Percentiles rank a stretch among this genome's conserved stretches.
These are phyloP conservation scores for Pilasporangium apinafurcum DNA, from an alignment of 352 stramenopile species.

Conservation along the genomic window DNA sequence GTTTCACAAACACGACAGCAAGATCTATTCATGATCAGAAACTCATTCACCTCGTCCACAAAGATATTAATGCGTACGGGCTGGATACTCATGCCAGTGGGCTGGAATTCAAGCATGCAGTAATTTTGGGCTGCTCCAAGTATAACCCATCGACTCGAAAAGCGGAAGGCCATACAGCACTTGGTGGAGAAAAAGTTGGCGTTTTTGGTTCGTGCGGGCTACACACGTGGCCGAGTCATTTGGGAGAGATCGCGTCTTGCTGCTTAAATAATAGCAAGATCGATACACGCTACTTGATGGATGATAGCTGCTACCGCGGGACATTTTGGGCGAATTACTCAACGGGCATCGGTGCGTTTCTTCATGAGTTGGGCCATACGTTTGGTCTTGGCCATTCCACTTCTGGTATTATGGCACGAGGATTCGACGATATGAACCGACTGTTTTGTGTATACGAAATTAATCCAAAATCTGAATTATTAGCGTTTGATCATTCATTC, in stretches of 20 bases:
- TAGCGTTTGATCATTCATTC: slow-evolving; percentile 14
- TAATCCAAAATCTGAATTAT: slow-evolving; percentile 15
- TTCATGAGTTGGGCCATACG: slow-evolving; percentile 61
- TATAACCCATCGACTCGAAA: slow-evolving; percentile 46
- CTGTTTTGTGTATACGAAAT: slow-evolving; percentile 41
- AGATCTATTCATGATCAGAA: slow-evolving; percentile 47
- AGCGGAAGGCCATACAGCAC: slow-evolving; percentile 47
- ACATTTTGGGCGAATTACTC: slow-evolving; percentile 64
- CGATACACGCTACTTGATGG: slow-evolving; percentile 34
- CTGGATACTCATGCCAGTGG: slow-evolving; percentile 21
- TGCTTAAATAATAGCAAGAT: slow-evolving; percentile 54
- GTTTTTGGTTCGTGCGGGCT: slow-evolving; percentile 68
- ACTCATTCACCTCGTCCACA: slow-evolving; percentile 40
- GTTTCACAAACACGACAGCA: slow-evolving; percentile 45
- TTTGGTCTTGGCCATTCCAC: slow-evolving; percentile 49
- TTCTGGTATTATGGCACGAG: slow-evolving; percentile 58
- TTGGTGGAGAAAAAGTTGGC: slow-evolving; percentile 46
- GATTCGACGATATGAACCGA: slow-evolving; percentile 73
- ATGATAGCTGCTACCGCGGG: slow-evolving; percentile 53
- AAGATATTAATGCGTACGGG: slow-evolving; percentile 38
- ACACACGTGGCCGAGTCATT: slow-evolving; percentile 45
- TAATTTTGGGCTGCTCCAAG: slow-evolving; percentile 63
- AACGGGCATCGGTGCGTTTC: slow-evolving; percentile 53
- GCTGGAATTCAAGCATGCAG: slow-evolving; percentile 49
- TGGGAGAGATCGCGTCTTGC: slow-evolving; percentile 38